These are phyloP conservation scores for Paradendryphiella salina DNA, from an alignment of 2,329 filamentous ascomycete species.

Conservation along the genomic window DNA sequence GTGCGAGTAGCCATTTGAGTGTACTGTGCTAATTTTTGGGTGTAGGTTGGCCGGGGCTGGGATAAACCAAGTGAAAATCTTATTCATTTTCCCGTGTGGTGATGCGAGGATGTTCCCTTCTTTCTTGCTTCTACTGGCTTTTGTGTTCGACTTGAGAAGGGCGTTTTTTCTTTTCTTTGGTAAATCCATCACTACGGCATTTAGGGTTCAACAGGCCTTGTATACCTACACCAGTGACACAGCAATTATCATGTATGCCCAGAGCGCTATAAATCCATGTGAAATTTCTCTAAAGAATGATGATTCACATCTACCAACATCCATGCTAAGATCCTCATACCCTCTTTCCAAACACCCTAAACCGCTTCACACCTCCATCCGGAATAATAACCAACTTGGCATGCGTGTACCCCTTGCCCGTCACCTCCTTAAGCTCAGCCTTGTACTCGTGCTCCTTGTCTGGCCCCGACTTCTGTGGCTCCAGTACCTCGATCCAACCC, in stretches of 20 bases:
- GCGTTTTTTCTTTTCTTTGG: no score
- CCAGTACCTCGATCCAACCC: slow-evolving; percentile 68
- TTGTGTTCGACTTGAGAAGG: no score
- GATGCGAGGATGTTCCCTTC: no score
- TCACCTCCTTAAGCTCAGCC: slow-evolving; percentile 51
- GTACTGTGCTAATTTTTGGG: not conserved
- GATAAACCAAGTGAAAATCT: not conserved
- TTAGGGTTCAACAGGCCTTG: no score
- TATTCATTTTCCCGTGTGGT: no score
- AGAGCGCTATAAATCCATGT: no score
- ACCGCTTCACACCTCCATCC: slow-evolving; percentile 87
- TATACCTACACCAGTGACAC: no score
- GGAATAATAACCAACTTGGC: slow-evolving; percentile 92
- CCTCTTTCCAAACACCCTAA: slow-evolving; percentile 71
- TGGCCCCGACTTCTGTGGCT: slow-evolving; percentile 69
- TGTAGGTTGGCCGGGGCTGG: slow-evolving; percentile 8
- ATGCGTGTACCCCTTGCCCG: slow-evolving; percentile 70
- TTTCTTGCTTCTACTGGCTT: no score
- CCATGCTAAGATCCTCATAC: slow-evolving; percentile 7
- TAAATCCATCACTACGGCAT: no score
- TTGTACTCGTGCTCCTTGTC: slow-evolving; percentile 72
- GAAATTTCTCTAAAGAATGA: no score
- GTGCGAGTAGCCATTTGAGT: no score
- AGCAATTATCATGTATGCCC: no score
- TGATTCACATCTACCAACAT: not conserved